Conservation (phyloP, 495 filamentous ascomycete genomes). For the Annulohypoxylon nitens region DNA sequence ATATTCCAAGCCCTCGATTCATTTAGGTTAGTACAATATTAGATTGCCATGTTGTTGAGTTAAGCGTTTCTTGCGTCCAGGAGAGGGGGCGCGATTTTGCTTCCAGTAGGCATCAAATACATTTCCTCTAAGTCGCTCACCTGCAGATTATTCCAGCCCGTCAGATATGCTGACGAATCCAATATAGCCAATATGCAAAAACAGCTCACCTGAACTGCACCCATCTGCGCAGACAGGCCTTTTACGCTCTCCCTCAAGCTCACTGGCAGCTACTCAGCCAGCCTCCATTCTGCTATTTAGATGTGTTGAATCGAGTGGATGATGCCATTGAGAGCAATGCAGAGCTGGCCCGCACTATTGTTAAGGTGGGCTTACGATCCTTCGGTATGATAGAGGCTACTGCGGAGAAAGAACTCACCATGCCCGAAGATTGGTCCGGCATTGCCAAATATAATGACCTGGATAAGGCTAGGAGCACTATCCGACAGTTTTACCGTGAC, state of each 20-base stretch:
- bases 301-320: slow-evolving; percentile 81
- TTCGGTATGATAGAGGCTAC: slow-evolving; percentile 65
- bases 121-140: slow-evolving; percentile 28
- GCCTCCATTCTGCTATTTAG: slow-evolving; percentile 84
- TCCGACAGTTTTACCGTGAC: slow-evolving; percentile 94
- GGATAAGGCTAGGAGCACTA: slow-evolving; percentile 89
- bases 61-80: slow-evolving; percentile 13
- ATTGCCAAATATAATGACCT: slow-evolving; percentile 76
- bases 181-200: slow-evolving; percentile 81
- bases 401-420: slow-evolving; percentile 39
- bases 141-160: slow-evolving; percentile 12
- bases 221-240: slow-evolving; percentile 86
- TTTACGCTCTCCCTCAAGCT: slow-evolving; percentile 86
- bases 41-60: slow-evolving; percentile 35
- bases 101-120: slow-evolving; percentile 36
- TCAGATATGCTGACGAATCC: slow-evolving; percentile 28
- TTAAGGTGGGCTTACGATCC: slow-evolving; percentile 71
- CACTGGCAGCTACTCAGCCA: slow-evolving; percentile 85
- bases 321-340: slow-evolving; percentile 91
- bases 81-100: slow-evolving; percentile 40
- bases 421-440: slow-evolving; percentile 70
- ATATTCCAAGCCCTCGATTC: slow-evolving; percentile 85
- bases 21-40: slow-evolving; percentile 76
- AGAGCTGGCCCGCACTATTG: slow-evolving; percentile 82
- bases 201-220: slow-evolving; percentile 87